A percentile compares a stretch with the other conserved stretches of the same genome.
Conservation (phyloP, 306 rosid genomes). For the Vigna angularis region DNA sequence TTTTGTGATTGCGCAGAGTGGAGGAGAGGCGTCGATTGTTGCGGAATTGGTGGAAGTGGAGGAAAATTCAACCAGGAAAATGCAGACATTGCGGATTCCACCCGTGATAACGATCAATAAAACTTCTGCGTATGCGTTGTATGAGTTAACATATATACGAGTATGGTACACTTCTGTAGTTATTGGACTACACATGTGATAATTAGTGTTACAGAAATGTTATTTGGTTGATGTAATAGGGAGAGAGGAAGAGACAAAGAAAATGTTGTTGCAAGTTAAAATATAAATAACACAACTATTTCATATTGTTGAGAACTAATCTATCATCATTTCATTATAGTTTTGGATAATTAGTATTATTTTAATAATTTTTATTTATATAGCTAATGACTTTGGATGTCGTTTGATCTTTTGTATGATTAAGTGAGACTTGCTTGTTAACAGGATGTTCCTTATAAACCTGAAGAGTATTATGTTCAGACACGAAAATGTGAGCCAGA, state of each 20-base stretch:
- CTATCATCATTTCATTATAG: not conserved
- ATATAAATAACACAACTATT: no score
- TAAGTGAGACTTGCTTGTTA: not conserved
- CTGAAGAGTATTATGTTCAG: slow-evolving; percentile 71
- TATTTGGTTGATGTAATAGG: not conserved
- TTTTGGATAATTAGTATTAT: not conserved
- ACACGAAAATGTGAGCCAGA: slow-evolving; percentile 90
- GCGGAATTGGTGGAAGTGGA: slow-evolving; percentile 95
- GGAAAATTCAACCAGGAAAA: slow-evolving; percentile 76
- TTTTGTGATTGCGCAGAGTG: slow-evolving; percentile 58
- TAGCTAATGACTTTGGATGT: not conserved
- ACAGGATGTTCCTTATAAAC: slow-evolving; percentile 90
- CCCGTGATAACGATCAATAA: slow-evolving; percentile 79
- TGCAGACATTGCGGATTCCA: slow-evolving; percentile 80
- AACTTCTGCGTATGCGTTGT: slow-evolving; percentile 81
- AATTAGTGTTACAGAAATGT: not conserved
- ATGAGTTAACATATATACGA: slow-evolving; percentile 74
- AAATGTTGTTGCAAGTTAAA: not conserved
- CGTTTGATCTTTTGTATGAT: slow-evolving; percentile 4
- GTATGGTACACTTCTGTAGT: slow-evolving; percentile 47
- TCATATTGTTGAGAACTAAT: not conserved
- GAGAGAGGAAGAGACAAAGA: not conserved
- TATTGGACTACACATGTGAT: not conserved
- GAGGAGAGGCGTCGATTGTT: slow-evolving; percentile 86
- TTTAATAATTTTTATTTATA: no score